Base-by-base conservation (phyloP, 1,284 basidiomycete genomes). In the Violaceomyces palustris region DNA sequence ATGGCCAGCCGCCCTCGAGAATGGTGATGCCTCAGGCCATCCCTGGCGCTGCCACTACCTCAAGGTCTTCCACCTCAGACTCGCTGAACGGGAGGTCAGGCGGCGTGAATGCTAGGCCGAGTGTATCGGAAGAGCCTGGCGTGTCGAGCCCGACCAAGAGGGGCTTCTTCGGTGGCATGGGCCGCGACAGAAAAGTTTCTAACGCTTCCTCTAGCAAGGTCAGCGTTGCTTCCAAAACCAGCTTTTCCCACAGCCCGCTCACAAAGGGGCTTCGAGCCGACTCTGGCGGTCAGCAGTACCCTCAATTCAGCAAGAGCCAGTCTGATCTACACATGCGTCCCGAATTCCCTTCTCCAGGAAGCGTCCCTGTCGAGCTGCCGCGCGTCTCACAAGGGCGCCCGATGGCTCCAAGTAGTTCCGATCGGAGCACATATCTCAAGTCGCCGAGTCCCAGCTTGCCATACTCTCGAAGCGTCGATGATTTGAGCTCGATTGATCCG, bases 401-500 rank as follows among this genome's bases (percentile, higher is more conserved):
- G 61, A 62, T 19, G 49, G 42, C n/a, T n/a, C n/a, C 36, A n/a
- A 31, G 42, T 9, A 34, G 46, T 8, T 44, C 42, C 28, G 61
- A 62, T 19, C 50, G 42, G 26, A 54, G 40, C 19, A 48, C 49
- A 11, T 60, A 47, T 25, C 44, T 65, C 12, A 57, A 50, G 19
- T 64, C 64, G 15, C 66, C 64, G 19, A 62, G 57, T 25, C 59
- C 61, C 10, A 45, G 49, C 3, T 34, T 56, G 25, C 56, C 55
- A 45, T 67, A 60, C 35, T 67, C 66, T 14, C 50, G 64, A 29
- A 68, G 66, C 29, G 66, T 63, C 27, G 66, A 68, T 31, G 64
- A 68, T 30, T 47, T 68, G 35, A 52, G 39, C 30, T 42, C 41
- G n/a, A 36, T 26, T 15, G 52, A 55, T 4, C 45, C 35, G 25